Evolutionary conservation across 2,329 filamentous ascomycete genomes (phyloP), one percentile per base, ranked within the genome.

Genomic region (Aspergillus fructus): DNA sequence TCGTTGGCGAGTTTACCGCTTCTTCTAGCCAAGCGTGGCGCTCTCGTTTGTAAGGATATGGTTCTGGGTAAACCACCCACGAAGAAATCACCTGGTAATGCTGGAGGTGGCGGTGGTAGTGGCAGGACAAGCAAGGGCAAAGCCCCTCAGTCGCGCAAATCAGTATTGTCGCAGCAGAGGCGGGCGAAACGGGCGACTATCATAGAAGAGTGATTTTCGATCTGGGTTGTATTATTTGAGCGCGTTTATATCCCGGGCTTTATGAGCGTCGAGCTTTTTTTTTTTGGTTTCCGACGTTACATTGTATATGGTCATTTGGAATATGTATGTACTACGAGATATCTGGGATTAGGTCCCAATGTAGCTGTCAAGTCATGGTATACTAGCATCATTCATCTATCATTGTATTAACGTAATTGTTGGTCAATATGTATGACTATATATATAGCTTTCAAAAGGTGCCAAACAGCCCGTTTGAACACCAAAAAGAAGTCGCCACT

Each of bases 1-100:
- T 68, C 69, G 1, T 33, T 75, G 11, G 45, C 67, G 13, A 66
- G 59, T 23, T 53, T 78, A 3, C 76, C 76, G 1, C 60, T 66
- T 8, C 69, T 65, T 6, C 53, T 69, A 13, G 59, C 58, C 1
- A 62, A 49, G 21, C 56, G 59, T 27, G 67, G 65, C 54, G 42
- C 71, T 23, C 49, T 52, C 7, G 56, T 52, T 19, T 46, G 57
- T 19, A 60, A 49, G 30, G 49, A 40, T n/a, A 34, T 49, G 27
- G 41, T 60, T 17, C 30, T 49, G 13, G 41, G 49, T 15, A 15
- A 27, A 6, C 46, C 45, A 17, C 30, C 23, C 39, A 5, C 53
- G 42, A 4, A 60, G 50, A 17, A 8, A 4, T 11, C 42, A 1
- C 19, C 30, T 19, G 8, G 9, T 24, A 19, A 21, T 46, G 24